These are phyloP conservation scores for Boletellus sp. DNA, from an alignment of 1,284 basidiomycete species.

Conservation along the genomic window DNA sequence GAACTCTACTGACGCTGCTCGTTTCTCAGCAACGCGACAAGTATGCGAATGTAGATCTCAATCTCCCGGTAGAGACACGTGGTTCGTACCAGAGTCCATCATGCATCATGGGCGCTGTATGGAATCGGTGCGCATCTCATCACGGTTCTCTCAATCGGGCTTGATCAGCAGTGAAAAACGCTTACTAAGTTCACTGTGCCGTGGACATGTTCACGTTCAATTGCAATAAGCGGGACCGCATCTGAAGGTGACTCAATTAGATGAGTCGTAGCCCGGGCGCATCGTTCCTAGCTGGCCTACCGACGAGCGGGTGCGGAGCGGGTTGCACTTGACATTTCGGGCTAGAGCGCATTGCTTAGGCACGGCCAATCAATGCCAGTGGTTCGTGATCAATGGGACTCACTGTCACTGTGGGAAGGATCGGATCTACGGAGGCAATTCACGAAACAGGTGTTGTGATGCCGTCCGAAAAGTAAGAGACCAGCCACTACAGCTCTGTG, in stretches of 20 bases:
- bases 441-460: conserved; percentile 26
- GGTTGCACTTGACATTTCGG: conserved; percentile 11
- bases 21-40: conserved; percentile 18
- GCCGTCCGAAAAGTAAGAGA: conserved; percentile 25
- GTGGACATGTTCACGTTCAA: neutral
- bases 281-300: conserved; percentile 24
- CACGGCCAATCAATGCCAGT: conserved; percentile 25
- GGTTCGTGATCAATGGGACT: conserved; percentile 20
- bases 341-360: conserved; percentile 13
- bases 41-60: conserved; percentile 14
- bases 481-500: conserved; percentile 33
- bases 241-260: conserved; percentile 14
- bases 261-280: conserved; percentile 13
- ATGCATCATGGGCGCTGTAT: conserved; percentile 2
- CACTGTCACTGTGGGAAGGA: conserved; percentile 15
- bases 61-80: conserved; percentile 15
- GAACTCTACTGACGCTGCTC: neutral
- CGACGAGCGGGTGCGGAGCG: conserved; percentile 10
- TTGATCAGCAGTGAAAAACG: conserved; percentile 27
- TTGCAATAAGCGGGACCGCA: no score
- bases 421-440: conserved; percentile 24
- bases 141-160: conserved; percentile 6
- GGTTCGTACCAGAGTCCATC: conserved; percentile 6
- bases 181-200: conserved; percentile 6
- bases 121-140: conserved; percentile 17